Percentiles rank a stretch among this genome's conserved stretches.
Evolutionary conservation across 306 rosid genomes (phyloP).

Genomic region (Begonia masoniana): DNA sequence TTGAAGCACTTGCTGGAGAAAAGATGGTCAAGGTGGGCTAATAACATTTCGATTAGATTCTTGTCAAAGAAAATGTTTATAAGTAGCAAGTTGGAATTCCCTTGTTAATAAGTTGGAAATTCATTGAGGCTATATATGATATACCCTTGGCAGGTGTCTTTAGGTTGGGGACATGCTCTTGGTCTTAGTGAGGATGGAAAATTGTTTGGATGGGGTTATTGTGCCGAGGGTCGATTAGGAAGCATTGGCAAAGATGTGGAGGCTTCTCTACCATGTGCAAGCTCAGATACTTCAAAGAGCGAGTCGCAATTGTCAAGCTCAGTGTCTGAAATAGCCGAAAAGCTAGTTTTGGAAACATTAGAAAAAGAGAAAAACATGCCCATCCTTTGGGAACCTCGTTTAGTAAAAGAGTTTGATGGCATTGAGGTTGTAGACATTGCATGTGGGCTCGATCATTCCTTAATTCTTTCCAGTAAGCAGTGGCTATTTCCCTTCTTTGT

Average conservation of each 20-base stretch:
- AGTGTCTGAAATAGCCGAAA: conserved; percentile 50
- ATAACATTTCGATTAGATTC: background rate
- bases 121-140: background rate
- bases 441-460: conserved; percentile 90
- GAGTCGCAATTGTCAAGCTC: conserved; percentile 18
- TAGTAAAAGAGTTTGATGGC: conserved; percentile 46
- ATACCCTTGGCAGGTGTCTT: conserved; percentile 47
- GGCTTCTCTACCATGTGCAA: conserved; percentile 42
- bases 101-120: background rate
- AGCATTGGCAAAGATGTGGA: conserved; percentile 35
- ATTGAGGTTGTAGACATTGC: conserved; percentile 60
- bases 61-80: background rate
- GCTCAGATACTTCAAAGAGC: conserved; percentile 1
- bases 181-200: conserved; percentile 71
- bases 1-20: conserved; percentile 57
- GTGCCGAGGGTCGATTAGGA: conserved; percentile 75
- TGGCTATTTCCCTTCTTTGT: conserved; percentile 5
- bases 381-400: conserved; percentile 64
- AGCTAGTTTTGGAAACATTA: conserved; percentile 54
- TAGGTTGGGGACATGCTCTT: conserved; percentile 97
- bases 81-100: background rate
- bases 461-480: conserved; percentile 63
- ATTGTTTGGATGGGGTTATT: conserved; percentile 91
- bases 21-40: conserved; percentile 50
- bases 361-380: conserved; percentile 71